phyloP scores from a whole-genome alignment of 257 asterid genomes.

The Primulina tabacum region DNA sequence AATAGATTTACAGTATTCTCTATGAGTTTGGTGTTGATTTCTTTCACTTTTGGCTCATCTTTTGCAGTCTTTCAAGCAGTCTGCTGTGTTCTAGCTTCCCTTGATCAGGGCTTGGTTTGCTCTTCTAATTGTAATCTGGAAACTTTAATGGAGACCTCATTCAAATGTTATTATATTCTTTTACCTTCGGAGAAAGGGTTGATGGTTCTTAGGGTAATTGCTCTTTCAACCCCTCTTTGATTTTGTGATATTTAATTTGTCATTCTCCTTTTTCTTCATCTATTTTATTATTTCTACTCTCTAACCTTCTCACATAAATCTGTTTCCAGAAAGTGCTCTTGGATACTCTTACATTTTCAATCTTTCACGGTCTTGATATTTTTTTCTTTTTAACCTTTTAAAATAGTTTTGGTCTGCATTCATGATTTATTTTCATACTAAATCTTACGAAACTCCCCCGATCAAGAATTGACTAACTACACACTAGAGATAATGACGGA shows the following conservation, averaged over 20 bases:
- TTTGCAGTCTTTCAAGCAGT: conserved; percentile 77
- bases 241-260: background rate
- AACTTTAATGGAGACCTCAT: conserved; percentile 62
- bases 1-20: conserved; percentile 7
- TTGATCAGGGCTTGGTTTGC: conserved; percentile 93
- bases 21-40: conserved; percentile 20
- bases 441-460: background rate
- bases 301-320: conserved; percentile 5
- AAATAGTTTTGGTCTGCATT: background rate
- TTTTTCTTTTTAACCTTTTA: background rate
- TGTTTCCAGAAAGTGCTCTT: background rate
- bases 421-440: background rate
- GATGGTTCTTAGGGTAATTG: conserved; percentile 88
- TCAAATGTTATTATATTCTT: conserved; percentile 76
- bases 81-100: conserved; percentile 65
- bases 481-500: background rate
- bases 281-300: background rate
- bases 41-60: conserved; percentile 25
- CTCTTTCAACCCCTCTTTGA: conserved; percentile 3
- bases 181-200: conserved; percentile 82
- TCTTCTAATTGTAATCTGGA: conserved; percentile 73
- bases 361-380: conserved; percentile 9
- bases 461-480: conserved; percentile 2
- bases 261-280: background rate
- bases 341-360: background rate